phyloP scores from a whole-genome alignment of 495 filamentous ascomycete genomes.

The Penicillium samsonianum region DNA sequence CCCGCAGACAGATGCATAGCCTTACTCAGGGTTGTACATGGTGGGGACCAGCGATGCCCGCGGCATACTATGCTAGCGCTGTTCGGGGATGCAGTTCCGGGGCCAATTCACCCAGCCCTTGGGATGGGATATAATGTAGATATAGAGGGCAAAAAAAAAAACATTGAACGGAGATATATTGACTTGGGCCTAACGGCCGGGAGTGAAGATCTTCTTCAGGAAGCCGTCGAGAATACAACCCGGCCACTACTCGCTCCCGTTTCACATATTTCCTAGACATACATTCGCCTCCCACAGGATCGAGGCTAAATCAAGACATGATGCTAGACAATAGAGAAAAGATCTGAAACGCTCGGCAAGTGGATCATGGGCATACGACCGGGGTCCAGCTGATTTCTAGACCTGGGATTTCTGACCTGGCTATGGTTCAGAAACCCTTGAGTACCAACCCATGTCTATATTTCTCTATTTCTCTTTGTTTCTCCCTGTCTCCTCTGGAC shows the following conservation, averaged over 20 bases:
- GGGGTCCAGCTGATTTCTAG: slow-evolving; percentile 18
- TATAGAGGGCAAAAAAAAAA: not conserved
- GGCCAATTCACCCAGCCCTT: not conserved
- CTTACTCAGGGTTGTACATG: slow-evolving; percentile 19
- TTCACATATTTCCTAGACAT: slow-evolving; percentile 14
- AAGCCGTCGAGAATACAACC: slow-evolving; percentile 9
- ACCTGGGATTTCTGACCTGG: slow-evolving; percentile 25
- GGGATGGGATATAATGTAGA: not conserved
- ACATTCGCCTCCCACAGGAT: slow-evolving; percentile 7
- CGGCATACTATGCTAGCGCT: slow-evolving; percentile 5
- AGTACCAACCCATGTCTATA: slow-evolving; percentile 18
- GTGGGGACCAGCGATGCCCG: not conserved
- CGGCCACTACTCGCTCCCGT: slow-evolving; percentile 1
- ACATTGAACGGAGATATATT: not conserved
- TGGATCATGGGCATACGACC: slow-evolving; percentile 18
- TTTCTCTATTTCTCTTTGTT: slow-evolving; percentile 8
- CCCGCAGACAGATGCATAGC: slow-evolving; percentile 3
- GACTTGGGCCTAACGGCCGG: not conserved
- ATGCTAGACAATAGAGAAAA: slow-evolving; percentile 18
- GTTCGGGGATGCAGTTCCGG: not conserved
- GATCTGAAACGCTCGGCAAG: slow-evolving; percentile 31
- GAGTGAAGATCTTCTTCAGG: slow-evolving; percentile 10
- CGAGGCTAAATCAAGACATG: slow-evolving; percentile 21
- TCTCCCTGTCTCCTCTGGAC: not conserved
- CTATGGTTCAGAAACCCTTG: slow-evolving; percentile 27